A percentile compares a stretch with the other conserved stretches of the same genome.
Evolutionary conservation across 768 basidiomycete genomes (phyloP).

Genomic region (Suillus subaureus): DNA sequence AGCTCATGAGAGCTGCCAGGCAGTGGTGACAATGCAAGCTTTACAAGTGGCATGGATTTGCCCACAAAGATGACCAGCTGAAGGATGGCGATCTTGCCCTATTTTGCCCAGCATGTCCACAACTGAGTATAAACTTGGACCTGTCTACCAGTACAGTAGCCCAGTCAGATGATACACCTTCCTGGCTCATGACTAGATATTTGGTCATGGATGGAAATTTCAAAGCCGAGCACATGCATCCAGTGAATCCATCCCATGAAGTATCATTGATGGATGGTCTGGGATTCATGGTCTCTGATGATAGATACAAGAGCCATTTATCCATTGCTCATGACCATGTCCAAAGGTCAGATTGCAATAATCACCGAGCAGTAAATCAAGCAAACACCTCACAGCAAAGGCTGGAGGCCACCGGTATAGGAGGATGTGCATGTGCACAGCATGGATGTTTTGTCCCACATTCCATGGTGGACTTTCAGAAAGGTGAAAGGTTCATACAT

Average conservation of each 20-base stretch:
- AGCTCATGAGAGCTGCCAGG: slow-evolving; percentile 18
- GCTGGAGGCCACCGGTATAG: slow-evolving; percentile 30
- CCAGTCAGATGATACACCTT: background rate
- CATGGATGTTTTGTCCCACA: slow-evolving; percentile 36
- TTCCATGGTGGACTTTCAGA: slow-evolving; percentile 33
- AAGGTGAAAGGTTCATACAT: slow-evolving; percentile 30
- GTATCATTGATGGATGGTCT: background rate
- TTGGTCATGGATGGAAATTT: background rate
- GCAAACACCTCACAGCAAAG: slow-evolving; percentile 17
- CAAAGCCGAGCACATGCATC: background rate
- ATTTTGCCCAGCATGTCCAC: slow-evolving; percentile 2
- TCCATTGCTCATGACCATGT: background rate
- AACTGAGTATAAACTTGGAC: background rate
- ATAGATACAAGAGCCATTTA: background rate
- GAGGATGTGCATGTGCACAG: slow-evolving; percentile 32
- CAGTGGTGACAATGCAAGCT: slow-evolving; percentile 21
- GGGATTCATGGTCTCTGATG: background rate
- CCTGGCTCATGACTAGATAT: background rate
- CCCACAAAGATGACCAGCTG: background rate
- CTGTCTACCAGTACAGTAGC: background rate
- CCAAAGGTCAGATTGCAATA: slow-evolving; percentile 20
- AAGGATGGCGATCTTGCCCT: background rate
- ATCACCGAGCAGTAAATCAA: slow-evolving; percentile 22
- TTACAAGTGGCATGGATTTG: slow-evolving; percentile 18
- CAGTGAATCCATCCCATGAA: background rate